Conservation (phyloP, 129 eudicot genomes). For the Escallonia rubra region DNA sequence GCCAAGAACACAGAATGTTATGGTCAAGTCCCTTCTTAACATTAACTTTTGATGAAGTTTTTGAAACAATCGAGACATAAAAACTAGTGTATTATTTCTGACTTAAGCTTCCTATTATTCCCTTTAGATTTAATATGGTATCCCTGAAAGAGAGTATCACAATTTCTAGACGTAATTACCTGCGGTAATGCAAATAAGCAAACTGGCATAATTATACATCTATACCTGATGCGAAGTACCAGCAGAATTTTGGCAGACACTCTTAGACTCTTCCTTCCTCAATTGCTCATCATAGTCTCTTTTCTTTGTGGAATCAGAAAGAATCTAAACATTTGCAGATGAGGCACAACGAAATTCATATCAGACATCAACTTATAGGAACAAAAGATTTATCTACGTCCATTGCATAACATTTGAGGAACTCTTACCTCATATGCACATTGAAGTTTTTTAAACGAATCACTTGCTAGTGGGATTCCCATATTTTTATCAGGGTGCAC, state of each 20-base stretch:
- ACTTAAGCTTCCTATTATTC: not conserved
- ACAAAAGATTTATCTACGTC: not conserved
- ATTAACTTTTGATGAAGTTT: no score
- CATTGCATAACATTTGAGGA: not conserved
- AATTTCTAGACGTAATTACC: not conserved
- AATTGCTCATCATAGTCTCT: constrained; percentile 90
- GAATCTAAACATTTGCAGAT: constrained; percentile 45
- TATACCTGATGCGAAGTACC: constrained; percentile 75
- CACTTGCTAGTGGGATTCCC: constrained; percentile 97
- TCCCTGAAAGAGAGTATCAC: not conserved
- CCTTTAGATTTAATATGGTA: not conserved
- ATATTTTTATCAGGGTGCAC: constrained; percentile 98
- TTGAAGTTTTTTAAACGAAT: constrained; percentile 90
- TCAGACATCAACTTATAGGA: constrained; percentile 4
- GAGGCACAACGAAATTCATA: constrained; percentile 6
- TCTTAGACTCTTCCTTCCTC: constrained; percentile 74
- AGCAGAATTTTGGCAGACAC: constrained; percentile 61
- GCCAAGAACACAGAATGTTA: no score
- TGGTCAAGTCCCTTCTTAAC: no score
- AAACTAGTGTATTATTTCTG: no score
- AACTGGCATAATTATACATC: not conserved
- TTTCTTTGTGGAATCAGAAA: constrained; percentile 89
- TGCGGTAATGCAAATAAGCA: not conserved
- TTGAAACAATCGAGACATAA: no score
- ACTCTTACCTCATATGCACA: constrained; percentile 85